Conservation (phyloP, 2,329 filamentous ascomycete species). For the Sphaerostilbella broomeana region DNA sequence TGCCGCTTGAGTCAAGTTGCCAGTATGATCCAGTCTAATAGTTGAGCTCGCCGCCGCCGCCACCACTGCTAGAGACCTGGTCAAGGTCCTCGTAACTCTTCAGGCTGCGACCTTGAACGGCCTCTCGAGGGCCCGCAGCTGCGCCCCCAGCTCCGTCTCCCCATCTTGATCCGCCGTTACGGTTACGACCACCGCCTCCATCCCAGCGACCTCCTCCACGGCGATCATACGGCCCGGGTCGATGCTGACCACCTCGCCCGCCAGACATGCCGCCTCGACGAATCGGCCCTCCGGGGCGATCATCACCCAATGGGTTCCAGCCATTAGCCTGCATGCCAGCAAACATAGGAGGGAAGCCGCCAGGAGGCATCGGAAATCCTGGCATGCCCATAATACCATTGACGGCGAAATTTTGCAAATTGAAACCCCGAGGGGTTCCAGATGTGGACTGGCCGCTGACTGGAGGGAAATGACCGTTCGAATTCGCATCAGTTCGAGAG, state of each 20-base stretch:
- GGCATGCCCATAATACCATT: slow-evolving; percentile 54
- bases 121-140: slow-evolving; percentile 79
- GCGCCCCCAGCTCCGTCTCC: slow-evolving; percentile 70
- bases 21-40: slow-evolving; percentile 56
- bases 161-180: slow-evolving; percentile 53
- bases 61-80: slow-evolving; percentile 64
- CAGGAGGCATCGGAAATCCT: slow-evolving; percentile 47
- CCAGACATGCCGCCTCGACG: slow-evolving; percentile 56
- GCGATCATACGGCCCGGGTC: slow-evolving; percentile 69
- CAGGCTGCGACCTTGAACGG: slow-evolving; percentile 83
- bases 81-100: slow-evolving; percentile 98
- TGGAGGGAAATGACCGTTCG: slow-evolving; percentile 89
- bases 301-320: slow-evolving; percentile 47
- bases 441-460: slow-evolving; percentile 66
- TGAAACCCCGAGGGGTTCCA: slow-evolving; percentile 89
- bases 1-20: no score
- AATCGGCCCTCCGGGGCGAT: slow-evolving; percentile 60
- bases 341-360: slow-evolving; percentile 49
- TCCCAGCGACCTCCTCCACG: slow-evolving; percentile 51
- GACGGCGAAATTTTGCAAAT: slow-evolving; percentile 64
- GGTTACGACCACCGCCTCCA: slow-evolving; percentile 41
- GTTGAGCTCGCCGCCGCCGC: slow-evolving; percentile 76
- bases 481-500: slow-evolving; percentile 87
- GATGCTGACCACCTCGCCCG: slow-evolving; percentile 49
- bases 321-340: slow-evolving; percentile 41